A percentile compares a stretch with the other conserved stretches of the same genome.
phyloP scores from a whole-genome alignment of 129 eudicot genomes.

The Centaurea solstitialis region DNA sequence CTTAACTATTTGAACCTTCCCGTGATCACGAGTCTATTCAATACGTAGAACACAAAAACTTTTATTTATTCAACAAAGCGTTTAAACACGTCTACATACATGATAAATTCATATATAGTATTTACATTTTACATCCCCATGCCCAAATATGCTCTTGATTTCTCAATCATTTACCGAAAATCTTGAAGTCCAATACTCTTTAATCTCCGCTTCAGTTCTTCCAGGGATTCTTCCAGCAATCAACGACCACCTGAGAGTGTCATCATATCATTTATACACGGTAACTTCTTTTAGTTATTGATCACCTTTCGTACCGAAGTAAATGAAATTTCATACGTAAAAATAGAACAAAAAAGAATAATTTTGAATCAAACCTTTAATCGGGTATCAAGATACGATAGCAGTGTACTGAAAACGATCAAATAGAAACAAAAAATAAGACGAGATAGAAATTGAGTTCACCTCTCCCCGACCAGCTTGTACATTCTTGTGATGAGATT shows the following conservation, averaged over 20 bases:
- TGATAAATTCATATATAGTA: no score
- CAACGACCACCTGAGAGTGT: conserved; percentile 34
- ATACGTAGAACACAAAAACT: no score
- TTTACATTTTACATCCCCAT: neutral
- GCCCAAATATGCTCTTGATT: neutral
- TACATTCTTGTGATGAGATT: conserved; percentile 46
- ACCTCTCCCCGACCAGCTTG: conserved; percentile 45
- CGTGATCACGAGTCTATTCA: no score
- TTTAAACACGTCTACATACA: neutral
- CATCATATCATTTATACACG: neutral
- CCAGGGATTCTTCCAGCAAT: conserved; percentile 55
- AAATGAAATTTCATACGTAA: neutral
- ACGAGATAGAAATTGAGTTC: neutral
- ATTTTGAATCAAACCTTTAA: neutral
- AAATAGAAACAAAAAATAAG: neutral
- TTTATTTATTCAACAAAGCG: neutral
- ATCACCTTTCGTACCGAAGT: neutral
- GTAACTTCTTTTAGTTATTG: neutral
- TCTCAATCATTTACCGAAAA: conserved; percentile 8
- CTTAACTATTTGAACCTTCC: no score
- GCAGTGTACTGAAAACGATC: neutral
- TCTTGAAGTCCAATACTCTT: conserved; percentile 39
- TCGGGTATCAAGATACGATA: neutral
- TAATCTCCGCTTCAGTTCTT: conserved; percentile 46
- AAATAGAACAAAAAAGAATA: neutral